These are phyloP conservation scores for Pyricularia sp. DNA, from an alignment of 2,329 filamentous ascomycete species.

Conservation along the genomic window DNA sequence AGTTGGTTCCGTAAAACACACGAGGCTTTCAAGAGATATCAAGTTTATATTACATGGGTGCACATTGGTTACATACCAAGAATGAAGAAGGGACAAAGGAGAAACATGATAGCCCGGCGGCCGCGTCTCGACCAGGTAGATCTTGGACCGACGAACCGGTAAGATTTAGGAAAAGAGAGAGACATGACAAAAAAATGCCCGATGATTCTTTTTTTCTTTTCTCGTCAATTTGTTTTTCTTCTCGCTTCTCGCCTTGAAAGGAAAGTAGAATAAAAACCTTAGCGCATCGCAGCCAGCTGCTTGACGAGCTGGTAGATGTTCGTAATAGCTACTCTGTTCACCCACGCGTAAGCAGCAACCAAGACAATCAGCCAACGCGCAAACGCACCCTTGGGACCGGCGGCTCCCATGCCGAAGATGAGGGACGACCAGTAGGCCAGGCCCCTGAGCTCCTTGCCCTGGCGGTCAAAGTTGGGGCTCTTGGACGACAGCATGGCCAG, in stretches of 20 bases:
- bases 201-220: too few relatives aligned
- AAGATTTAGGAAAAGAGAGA: background rate
- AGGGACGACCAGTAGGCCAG: slow-evolving; percentile 44
- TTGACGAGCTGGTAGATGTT: background rate
- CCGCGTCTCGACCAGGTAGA: background rate
- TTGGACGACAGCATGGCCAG: slow-evolving; percentile 30
- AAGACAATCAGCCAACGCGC: slow-evolving; percentile 40
- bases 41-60: background rate
- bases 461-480: slow-evolving; percentile 54
- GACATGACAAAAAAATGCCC: too few relatives aligned
- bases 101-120: background rate
- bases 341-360: slow-evolving; percentile 22
- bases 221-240: too few relatives aligned
- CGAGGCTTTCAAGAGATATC: background rate
- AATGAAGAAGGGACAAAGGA: background rate
- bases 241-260: too few relatives aligned
- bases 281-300: background rate
- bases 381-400: slow-evolving; percentile 37
- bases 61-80: background rate
- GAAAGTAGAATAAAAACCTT: background rate
- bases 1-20: background rate
- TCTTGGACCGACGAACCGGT: background rate
- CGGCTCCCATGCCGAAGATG: slow-evolving; percentile 40
- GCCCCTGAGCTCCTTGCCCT: slow-evolving; percentile 41
- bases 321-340: slow-evolving; percentile 8